Percentiles rank a stretch among this genome's conserved stretches.
Conservation (phyloP, 495 filamentous ascomycete genomes). For the Aspergillus mulundensis region DNA sequence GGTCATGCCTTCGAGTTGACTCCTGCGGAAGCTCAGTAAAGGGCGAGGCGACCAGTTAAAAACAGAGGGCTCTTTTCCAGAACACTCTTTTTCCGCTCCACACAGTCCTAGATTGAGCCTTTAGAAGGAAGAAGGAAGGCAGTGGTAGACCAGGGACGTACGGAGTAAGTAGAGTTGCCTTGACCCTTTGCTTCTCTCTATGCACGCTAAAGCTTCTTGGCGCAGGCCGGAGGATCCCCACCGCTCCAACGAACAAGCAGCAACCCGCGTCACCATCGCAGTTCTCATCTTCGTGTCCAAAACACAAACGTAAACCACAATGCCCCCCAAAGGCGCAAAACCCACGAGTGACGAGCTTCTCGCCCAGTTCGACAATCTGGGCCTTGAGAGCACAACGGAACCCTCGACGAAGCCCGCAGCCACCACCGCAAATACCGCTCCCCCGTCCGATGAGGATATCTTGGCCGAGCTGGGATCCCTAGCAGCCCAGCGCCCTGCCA, state of each 20-base stretch:
- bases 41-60: no score
- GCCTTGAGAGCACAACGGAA: constrained; percentile 39
- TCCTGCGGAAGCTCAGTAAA: no score
- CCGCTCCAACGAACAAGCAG: background rate
- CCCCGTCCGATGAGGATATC: constrained; percentile 58
- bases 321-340: constrained; percentile 49
- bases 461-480: constrained; percentile 84
- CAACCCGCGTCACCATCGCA: background rate
- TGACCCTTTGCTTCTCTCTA: background rate
- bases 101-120: background rate
- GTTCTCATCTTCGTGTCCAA: background rate
- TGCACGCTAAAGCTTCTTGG: constrained; percentile 21
- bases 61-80: no score
- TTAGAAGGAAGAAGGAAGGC: background rate
- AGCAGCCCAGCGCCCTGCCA: constrained; percentile 59
- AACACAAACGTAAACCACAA: constrained; percentile 17
- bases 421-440: constrained; percentile 31
- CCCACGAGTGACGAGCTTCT: constrained; percentile 75
- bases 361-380: constrained; percentile 75
- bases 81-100: no score
- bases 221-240: constrained; percentile 23
- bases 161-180: background rate
- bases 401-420: constrained; percentile 42
- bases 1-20: no score
- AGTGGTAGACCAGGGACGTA: background rate